Base-by-base conservation (phyloP, 352 stramenopile genomes). In the Phytophthora sojae region DNA sequence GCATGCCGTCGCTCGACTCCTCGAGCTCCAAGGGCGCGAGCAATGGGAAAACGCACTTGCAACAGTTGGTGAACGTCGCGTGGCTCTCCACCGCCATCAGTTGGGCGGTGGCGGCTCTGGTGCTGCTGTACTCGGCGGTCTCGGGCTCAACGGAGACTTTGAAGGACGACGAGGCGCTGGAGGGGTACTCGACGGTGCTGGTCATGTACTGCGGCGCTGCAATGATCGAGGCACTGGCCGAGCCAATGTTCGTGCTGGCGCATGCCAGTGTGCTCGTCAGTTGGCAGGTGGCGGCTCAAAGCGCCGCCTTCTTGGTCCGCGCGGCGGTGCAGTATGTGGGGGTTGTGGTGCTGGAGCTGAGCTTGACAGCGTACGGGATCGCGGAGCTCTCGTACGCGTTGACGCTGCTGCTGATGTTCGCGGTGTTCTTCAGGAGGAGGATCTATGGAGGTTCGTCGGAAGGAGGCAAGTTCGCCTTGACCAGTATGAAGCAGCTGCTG, bases 231-330 rank as follows among this genome's bases (percentile, higher is more conserved):
- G 85, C 88, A 7, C 54, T 91, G 8, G 89, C 86, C 1, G 90
- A 97, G 69, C 88, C 89, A 0, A 90, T 97, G 85, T 96, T 92
- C 45, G 68, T 95, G 47, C 71, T 96, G 42, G 84, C 87, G 0
- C 83, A 95, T 69, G 89, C 79, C 56, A 91, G 81, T 61, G 85
- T 96, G 39, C 69, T 91, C 35, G 90, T 96, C n/a, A 86, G 80
- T n/a, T 90, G 89, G 82, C 88, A 94, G 57, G 89, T 95, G 6
- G 79, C 85, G 6, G 88, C 89, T 26, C 87, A 96, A 64, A 90
- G 83, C 54, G 79, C 81, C 21, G 90, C 81, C 2, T 95, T 97
- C 58, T 69, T 96, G 30, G 75, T 89, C 30, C 86, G 88, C 49
- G 88, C 81, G 7, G 59, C 82, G 7, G 79, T 95, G 6, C 86